A percentile compares a stretch with the other conserved stretches of the same genome.
Conservation (phyloP, 78 protist genomes). For the Trichosphaerium sp. region DNA sequence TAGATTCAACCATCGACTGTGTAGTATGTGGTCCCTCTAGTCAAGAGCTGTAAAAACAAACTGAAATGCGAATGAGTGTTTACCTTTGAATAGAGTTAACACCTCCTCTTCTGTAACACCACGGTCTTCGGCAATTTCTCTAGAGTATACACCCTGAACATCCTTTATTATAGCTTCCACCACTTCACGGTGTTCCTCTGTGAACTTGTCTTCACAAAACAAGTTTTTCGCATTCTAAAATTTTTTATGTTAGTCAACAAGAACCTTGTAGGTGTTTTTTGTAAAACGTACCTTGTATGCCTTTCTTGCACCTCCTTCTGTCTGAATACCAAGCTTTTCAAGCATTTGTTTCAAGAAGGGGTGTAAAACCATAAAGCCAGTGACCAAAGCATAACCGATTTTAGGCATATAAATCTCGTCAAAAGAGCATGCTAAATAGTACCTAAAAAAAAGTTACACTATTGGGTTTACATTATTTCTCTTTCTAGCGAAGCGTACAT, state of each 20-base stretch:
- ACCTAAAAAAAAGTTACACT: too few species aligned
- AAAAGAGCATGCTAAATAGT: neutral
- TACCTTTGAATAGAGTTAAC: neutral
- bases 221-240: conserved; percentile 12
- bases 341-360: conserved; percentile 17
- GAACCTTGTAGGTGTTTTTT: neutral
- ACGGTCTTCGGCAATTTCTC: conserved; percentile 19
- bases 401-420: conserved; percentile 1
- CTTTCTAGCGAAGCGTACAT: conserved; percentile 7
- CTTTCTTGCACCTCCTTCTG: conserved; percentile 21
- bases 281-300: conserved; percentile 20
- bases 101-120: neutral
- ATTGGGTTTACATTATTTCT: too few species aligned
- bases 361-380: neutral
- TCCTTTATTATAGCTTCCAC: neutral
- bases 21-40: conserved; percentile 32
- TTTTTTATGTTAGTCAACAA: neutral
- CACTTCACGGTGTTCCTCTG: conserved; percentile 16
- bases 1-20: neutral
- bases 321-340: neutral
- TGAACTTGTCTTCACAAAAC: conserved; percentile 5
- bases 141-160: neutral
- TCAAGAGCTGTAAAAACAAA: too few species aligned
- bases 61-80: too few species aligned
- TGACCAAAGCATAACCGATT: conserved; percentile 1